Evolutionary conservation across 1,139 yeast species (phyloP), one percentile per base, ranked within the genome.

Genomic region (Casaregolazyma lundiana): DNA sequence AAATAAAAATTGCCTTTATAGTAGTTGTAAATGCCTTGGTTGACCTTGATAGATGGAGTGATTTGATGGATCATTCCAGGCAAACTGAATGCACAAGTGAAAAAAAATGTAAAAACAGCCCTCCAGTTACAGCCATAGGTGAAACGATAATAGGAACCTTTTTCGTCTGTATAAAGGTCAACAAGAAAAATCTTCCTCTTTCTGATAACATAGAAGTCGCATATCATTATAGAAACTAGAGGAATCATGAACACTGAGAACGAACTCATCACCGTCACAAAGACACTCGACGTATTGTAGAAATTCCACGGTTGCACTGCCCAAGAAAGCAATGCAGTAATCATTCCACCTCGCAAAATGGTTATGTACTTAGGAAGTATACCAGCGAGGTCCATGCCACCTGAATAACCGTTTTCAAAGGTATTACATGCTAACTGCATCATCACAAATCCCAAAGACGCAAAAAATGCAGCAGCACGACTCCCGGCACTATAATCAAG

Each of bases 311-410:
- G 79, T 51, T 70, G 75, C 38, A 45, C 44, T 7, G 35, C 44
- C 50, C 50, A 69, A 61, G 26, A 72, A 71, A 63, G 71, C 66
- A 16, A 73, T 68, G 68, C 50, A 1, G 77, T 75, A 36, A 72
- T 65, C 16, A 73, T 50, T 9, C 78, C 74, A 53, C 80, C 81
- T 52, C 82, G 66, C 49, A 65, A 65, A 50, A 77, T 75, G 51
- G 74, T 73, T 54, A 77, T 66, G 56, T 72, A 76, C 50, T 63
- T 68, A 20, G 80, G 80, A 37, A 70, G 59, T 15, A 75, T 54
- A 39, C 78, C 77, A 2, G 77, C 67, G 43, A 75, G 58, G 59
- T 75, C 80, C 69, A 74, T 74, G 36, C 80, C 80, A 50, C 75
- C 75, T 2, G 80, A 74, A 49, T 74, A 67, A 13, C 77, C 78